Base-by-base conservation (phyloP, 2,329 filamentous ascomycete genomes). In the Pseudopithomyces maydicus region DNA sequence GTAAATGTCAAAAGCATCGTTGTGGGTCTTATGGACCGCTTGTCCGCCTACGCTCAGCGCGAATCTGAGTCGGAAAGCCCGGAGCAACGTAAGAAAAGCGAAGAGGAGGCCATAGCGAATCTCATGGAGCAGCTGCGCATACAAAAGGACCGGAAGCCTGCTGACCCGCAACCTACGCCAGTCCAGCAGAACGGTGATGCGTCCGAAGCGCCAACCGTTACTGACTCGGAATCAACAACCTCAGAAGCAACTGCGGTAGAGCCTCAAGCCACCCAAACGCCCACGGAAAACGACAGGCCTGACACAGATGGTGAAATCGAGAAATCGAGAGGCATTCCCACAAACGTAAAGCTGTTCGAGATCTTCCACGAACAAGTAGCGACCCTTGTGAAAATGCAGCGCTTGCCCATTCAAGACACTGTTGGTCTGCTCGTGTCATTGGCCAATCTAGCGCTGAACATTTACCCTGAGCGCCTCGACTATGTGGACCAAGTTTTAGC, bases 1-100 rank as follows among this genome's bases (percentile, higher is more conserved):
- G 95, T 99, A 69, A 97, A 99, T 66, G 88, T 99, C 78, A 99
- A 99, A 80, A 90, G 91, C 45, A 99, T 99, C 56, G 94, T 99
- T 10, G 97, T 98, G 72, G 95, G 94, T 23, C 82, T 99, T 58
- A 99, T 99, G 96, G 94, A 99, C 72, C 88, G 95, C 38, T 79
- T 99, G 29, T 97, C 95, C 6, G 89, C 92, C 54, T 99, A 97
- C 75, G 94, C 95, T n/a, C 90, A 95, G 67, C 85, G 93, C 55
- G 94, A 98, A 76, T 85, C 91, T 3, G 86, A 91, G 63, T 84
- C 85, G 22, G 88, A 90, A 54, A 83, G 85, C 19, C 82, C 84
- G 5, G 88, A 91, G 54, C 86, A 93, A 65, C 87, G 87, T 63
- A 87, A 88, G 61, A 89, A 91, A 75, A 81, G 86, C 26, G 95